Percentiles rank a stretch among this genome's conserved stretches.
These are phyloP conservation scores for Trichoderma citrinoviride DNA, from an alignment of 2,329 filamentous ascomycete genomes.

Conservation along the genomic window DNA sequence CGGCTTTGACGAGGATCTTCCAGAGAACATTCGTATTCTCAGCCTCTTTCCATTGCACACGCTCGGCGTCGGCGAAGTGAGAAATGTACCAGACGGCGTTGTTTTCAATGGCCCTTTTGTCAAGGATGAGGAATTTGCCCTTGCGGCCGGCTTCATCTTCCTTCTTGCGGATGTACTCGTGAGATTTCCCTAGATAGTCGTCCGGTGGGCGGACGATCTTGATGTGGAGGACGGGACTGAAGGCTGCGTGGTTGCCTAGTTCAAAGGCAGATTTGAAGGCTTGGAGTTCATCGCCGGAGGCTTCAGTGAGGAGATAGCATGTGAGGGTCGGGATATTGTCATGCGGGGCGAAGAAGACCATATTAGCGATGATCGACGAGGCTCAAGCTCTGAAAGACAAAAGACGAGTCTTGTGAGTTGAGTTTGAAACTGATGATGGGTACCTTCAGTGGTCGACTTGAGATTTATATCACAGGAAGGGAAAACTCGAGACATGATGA, in stretches of 20 bases:
- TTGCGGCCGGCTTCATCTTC: constrained; percentile 26
- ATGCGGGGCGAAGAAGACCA: background rate
- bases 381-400: no score
- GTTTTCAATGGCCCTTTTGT: constrained; percentile 19
- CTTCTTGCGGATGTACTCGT: constrained; percentile 26
- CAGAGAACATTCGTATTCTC: constrained; percentile 26
- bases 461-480: no score
- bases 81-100: constrained; percentile 28
- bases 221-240: constrained; percentile 27
- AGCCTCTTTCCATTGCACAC: background rate
- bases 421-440: no score
- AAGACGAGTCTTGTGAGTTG: no score
- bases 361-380: background rate
- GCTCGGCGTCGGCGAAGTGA: constrained; percentile 23
- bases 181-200: constrained; percentile 24
- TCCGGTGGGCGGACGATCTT: constrained; percentile 26
- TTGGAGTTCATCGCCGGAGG: background rate
- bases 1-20: constrained; percentile 27
- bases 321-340: background rate
- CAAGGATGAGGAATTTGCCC: constrained; percentile 26
- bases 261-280: constrained; percentile 27
- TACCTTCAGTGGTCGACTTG: no score
- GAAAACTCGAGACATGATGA: no score
- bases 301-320: constrained; percentile 1
- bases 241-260: constrained; percentile 25